Evolutionary conservation across 176 grass and related monocot species (phyloP), one percentile per base, ranked within the genome.

Genomic region (Musa beccarii): DNA sequence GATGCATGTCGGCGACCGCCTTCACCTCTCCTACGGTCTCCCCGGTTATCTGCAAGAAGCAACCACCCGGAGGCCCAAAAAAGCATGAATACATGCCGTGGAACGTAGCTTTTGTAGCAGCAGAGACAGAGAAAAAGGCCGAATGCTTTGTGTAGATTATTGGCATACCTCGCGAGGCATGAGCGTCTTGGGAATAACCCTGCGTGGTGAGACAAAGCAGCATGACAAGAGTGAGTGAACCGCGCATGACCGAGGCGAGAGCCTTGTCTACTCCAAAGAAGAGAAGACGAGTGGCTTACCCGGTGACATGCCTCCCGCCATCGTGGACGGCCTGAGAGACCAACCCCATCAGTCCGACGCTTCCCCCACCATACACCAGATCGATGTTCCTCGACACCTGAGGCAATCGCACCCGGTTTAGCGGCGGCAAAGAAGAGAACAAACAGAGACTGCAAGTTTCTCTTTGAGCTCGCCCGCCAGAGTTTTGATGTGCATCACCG

Each of bases 141-240:
- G 2, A 28, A 50, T 16, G 26, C 34, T 43, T 43, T 43, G 6
- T 53, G 5, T 57, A 54, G 51, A 16, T 22, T 26, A 54, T 22
- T 22, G 22, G 3, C 83, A 69, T 88, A 99, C 96, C 90, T 99
- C 96, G 80, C 84, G 87, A 11, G 91, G 88, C 96, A 99, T 99
- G 83, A 99, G 96, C 28, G 96, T 99, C 86, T 92, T 99, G 80
- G 96, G 96, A 86, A 99, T 99, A 78, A 99, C 96, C 59, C 96
- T 99, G 96, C 89, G 84, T 71, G 51, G 80, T 74, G 75, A 49
- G n/a, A 81, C 80, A 88, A 88, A 28, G 43, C 28, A 89, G 85
- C 59, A 70, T 65, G 76, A 79, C 59, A 87, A 28, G 85, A 83
- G 79, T 64, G 34, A 73, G 69, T 28, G 26, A 28, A 28, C 26